Evolutionary conservation across 306 rosid species (phyloP).

Genomic region (Ochetophila trinervis): DNA sequence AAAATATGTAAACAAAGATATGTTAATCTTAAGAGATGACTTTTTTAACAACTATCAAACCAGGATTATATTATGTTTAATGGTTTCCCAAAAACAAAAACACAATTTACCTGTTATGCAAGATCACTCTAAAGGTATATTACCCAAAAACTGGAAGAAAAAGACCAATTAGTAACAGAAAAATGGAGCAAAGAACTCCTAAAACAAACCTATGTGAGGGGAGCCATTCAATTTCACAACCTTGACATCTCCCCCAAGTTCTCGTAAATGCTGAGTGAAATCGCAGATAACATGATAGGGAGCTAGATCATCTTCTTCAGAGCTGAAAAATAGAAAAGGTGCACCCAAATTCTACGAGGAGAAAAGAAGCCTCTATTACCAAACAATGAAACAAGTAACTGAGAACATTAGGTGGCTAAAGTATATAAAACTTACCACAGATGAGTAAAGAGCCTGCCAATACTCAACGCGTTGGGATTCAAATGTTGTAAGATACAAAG

Average conservation of each 20-base stretch:
- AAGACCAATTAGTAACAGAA: neutral
- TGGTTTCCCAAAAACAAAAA: conserved; percentile 3
- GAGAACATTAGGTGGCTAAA: neutral
- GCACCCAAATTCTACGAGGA: conserved; percentile 76
- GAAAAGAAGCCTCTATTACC: conserved; percentile 9
- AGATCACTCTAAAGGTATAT: neutral
- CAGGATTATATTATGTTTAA: neutral
- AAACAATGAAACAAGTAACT: conserved; percentile 6
- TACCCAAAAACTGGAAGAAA: neutral
- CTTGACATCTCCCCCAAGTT: conserved; percentile 77
- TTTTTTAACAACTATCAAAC: neutral
- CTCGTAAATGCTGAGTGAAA: conserved; percentile 65
- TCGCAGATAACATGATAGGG: conserved; percentile 55
- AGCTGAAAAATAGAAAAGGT: conserved; percentile 82
- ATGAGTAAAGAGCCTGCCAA: conserved; percentile 82
- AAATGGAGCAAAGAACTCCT: neutral
- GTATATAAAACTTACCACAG: conserved; percentile 61
- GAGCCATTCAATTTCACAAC: conserved; percentile 72
- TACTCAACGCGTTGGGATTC: conserved; percentile 77
- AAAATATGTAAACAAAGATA: neutral
- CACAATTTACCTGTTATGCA: neutral
- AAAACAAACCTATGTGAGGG: conserved; percentile 74
- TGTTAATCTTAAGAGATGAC: neutral
- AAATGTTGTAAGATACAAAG: conserved; percentile 79
- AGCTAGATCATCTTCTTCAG: conserved; percentile 81